Evolutionary conservation across 2,329 filamentous ascomycete species (phyloP).

Genomic region (Rasamsonia emersonii): DNA sequence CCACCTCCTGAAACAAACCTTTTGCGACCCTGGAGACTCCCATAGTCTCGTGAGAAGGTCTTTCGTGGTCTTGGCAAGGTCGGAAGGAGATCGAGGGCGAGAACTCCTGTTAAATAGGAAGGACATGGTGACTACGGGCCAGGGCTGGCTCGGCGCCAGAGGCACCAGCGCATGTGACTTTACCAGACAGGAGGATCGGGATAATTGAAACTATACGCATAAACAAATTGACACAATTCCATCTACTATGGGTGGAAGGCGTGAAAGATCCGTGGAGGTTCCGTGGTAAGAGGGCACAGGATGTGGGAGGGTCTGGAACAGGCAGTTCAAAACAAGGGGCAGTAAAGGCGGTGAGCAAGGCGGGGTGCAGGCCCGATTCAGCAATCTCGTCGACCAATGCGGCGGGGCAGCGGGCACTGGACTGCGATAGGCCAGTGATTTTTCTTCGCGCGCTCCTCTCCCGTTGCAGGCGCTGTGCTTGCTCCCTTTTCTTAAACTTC

Average conservation of each 20-base stretch:
- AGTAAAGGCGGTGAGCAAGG: conserved; percentile 9
- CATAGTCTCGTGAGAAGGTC: conserved; percentile 55
- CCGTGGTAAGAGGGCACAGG: conserved; percentile 1
- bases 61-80: conserved; percentile 55
- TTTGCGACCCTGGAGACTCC: conserved; percentile 47
- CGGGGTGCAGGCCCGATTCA: too few relatives aligned
- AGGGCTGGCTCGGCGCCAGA: neutral
- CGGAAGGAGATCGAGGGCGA: conserved; percentile 52
- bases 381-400: too few relatives aligned
- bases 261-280: conserved; percentile 1
- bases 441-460: too few relatives aligned
- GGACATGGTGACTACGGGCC: conserved; percentile 44
- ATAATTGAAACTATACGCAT: too few relatives aligned
- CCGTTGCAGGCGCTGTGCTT: too few relatives aligned
- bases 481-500: too few relatives aligned
- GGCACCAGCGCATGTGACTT: conserved; percentile 7
- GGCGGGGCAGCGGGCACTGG: too few relatives aligned
- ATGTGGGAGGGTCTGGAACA: conserved; percentile 7
- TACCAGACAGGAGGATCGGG: neutral
- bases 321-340: conserved; percentile 10
- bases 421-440: too few relatives aligned
- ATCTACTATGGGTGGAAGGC: too few relatives aligned
- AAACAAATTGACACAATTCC: too few relatives aligned
- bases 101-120: conserved; percentile 57
- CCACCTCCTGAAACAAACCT: conserved; percentile 36